Evolutionary conservation across 495 filamentous ascomycete species (phyloP), one percentile per base, ranked within the genome.

Genomic region (Entonaema liquescens): DNA sequence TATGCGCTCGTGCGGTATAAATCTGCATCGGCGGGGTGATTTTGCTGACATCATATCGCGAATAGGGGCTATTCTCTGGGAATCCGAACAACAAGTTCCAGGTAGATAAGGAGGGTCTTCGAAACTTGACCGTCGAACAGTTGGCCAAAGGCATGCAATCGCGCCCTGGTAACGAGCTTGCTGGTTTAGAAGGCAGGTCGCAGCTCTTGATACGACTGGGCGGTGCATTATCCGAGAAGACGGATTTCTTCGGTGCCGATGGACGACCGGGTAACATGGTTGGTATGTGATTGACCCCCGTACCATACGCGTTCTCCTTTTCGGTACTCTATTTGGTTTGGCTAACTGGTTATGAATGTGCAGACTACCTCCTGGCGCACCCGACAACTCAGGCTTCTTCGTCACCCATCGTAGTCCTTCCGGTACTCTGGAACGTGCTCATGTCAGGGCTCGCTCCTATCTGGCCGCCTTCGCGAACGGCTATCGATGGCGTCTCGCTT

Each of bases 241-340:
- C 89, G 62, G 90, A 94, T 29, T 91, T 92, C 66, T 98, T 98
- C 76, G 95, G 95, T 12, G 88, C 88, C 1, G 89, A 93, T 74
- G 92, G 89, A 47, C 83, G 95, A 64, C 95, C 95, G 23, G 95
- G 96, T 67, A 95, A 97, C 75, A 95, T 99, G 90, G 88, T 99
- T 47, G 94, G 94, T 97, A 86, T 68, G 88, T 76, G 54, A 5
- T 59, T 59, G n/a, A 8, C 3, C 19, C 25, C 23, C 15, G 9
- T 11, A 26, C 21, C 49, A 23, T 26, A 17, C 3, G 19, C 44
- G 21, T 25, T 50, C 47, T 25, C 38, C 49, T 56, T 65, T 42
- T 36, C 6, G 47, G 6, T 44, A 31, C n/a, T 36, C 25, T 26
- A 53, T 28, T 54, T 67, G 15, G 0, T n/a, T 29, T 25, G n/a